Evolutionary conservation across 1,284 basidiomycete genomes (phyloP).

Genomic region (Cystobasidium slooffiae): DNA sequence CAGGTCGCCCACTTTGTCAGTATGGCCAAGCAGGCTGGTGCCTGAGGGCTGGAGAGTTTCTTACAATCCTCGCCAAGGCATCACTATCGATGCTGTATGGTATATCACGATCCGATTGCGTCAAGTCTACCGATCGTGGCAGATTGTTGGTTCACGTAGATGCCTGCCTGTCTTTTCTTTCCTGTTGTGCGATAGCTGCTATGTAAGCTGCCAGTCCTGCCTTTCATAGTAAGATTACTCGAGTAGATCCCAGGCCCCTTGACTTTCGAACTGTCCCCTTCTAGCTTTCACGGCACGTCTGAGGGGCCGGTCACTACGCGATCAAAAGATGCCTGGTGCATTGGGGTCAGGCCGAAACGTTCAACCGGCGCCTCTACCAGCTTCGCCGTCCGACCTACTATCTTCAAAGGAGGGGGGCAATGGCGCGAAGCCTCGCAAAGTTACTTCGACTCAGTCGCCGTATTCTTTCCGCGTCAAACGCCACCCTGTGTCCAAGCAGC

Average conservation of each 20-base stretch:
- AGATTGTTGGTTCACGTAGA: constrained; percentile 15
- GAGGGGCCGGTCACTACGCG: background rate
- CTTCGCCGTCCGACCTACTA: background rate
- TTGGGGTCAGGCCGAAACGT: background rate
- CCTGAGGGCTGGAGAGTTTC: too few species aligned
- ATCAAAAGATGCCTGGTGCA: background rate
- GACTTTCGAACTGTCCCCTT: background rate
- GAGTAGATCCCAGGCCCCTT: constrained; percentile 6
- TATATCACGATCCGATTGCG: constrained; percentile 10
- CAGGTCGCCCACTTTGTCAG: too few species aligned
- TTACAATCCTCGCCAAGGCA: too few species aligned
- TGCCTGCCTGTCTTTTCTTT: constrained; percentile 10
- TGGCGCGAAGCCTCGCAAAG: too few species aligned
- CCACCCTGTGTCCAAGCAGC: too few species aligned
- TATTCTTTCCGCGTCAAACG: too few species aligned
- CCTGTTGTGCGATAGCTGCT: constrained; percentile 10
- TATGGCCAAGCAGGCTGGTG: too few species aligned
- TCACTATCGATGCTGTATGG: background rate
- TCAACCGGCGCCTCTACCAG: background rate
- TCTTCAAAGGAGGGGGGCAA: background rate
- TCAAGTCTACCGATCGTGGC: constrained; percentile 10
- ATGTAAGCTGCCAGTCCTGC: constrained; percentile 13
- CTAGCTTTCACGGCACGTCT: background rate
- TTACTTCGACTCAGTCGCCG: background rate
- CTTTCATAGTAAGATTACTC: constrained; percentile 7